Evolutionary conservation across 2,329 filamentous ascomycete species (phyloP).

Genomic region (Periconia digitata): DNA sequence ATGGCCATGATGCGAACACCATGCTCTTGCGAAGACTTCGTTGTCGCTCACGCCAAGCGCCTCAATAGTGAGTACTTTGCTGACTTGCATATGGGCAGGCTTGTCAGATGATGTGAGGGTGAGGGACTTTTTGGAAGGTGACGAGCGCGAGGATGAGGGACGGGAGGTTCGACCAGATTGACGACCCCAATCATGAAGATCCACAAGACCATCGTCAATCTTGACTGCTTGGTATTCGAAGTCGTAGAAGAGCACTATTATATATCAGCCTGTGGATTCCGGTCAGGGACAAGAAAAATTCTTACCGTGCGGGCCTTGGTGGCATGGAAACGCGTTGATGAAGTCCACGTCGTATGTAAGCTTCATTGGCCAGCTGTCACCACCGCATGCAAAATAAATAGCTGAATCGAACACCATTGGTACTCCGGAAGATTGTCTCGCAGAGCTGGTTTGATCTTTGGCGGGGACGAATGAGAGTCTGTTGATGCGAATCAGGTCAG

Average conservation of each 20-base stretch:
- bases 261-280: slow-evolving; percentile 11
- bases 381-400: slow-evolving; percentile 45
- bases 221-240: slow-evolving; percentile 63
- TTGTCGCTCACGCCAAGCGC: slow-evolving; percentile 74
- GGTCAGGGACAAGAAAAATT: neutral
- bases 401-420: slow-evolving; percentile 43
- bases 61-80: slow-evolving; percentile 71
- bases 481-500: slow-evolving; percentile 70
- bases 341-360: slow-evolving; percentile 46
- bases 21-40: slow-evolving; percentile 73
- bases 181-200: slow-evolving; percentile 65
- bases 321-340: slow-evolving; percentile 45
- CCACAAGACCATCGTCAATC: slow-evolving; percentile 64
- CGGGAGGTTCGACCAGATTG: slow-evolving; percentile 35
- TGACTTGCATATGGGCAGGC: slow-evolving; percentile 45
- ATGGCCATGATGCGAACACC: slow-evolving; percentile 76
- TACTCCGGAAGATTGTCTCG: slow-evolving; percentile 27
- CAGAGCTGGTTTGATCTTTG: slow-evolving; percentile 36
- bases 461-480: slow-evolving; percentile 61
- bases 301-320: slow-evolving; percentile 45
- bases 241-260: slow-evolving; percentile 67
- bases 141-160: slow-evolving; percentile 34
- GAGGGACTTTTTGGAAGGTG: slow-evolving; percentile 32
- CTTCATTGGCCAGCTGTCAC: slow-evolving; percentile 43
- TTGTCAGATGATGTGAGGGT: slow-evolving; percentile 25